Evolutionary conservation across 2,329 filamentous ascomycete genomes (phyloP), one percentile per base, ranked within the genome.

Genomic region (Fusarium fracticaudum): DNA sequence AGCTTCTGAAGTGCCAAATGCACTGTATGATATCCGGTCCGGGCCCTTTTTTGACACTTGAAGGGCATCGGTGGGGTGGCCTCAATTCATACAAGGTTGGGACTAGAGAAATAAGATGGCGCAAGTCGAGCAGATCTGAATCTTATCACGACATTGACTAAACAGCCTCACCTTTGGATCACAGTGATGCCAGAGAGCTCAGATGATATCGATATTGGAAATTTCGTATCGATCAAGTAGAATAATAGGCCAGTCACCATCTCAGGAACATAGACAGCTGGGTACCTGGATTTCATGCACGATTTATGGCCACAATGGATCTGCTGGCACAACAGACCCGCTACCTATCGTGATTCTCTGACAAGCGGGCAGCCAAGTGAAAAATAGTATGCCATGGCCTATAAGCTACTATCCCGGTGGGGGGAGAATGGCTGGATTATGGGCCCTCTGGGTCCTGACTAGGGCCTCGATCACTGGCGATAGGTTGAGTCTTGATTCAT

Each of bases 271-370:
- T 67, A 66, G 66, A 57, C 69, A 77, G 76, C 70, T 35, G 40
- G 43, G 67, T 77, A 74, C 77, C 75, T 75, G 75, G 62, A 71
- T 67, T 68, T 55, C 55, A 65, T 76, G 73, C 70, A 71, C 67
- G 63, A 69, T 68, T 69, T 74, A 69, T 76, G 76, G 74, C 69
- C 70, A 68, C 64, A 67, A 76, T 72, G 74, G 76, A 78, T 78
- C 77, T 77, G 70, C 58, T 78, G 70, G 70, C 69, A 65, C 60
- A 60, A 53, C 67, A 37, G 75, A 73, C 77, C 77, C 76, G 75
- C 77, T 72, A 51, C 60, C 64, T 67, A 76, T 78, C 72, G 69
- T 75, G 77, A 76, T 71, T 76, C 71, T 72, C 65, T 58, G 60
- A 61, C 66, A 58, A 40, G 44, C 33, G 43, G 43, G 35, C 58